Evolutionary conservation across 345 rosid genomes (phyloP).

Genomic region (Anastatica hierochuntica): DNA sequence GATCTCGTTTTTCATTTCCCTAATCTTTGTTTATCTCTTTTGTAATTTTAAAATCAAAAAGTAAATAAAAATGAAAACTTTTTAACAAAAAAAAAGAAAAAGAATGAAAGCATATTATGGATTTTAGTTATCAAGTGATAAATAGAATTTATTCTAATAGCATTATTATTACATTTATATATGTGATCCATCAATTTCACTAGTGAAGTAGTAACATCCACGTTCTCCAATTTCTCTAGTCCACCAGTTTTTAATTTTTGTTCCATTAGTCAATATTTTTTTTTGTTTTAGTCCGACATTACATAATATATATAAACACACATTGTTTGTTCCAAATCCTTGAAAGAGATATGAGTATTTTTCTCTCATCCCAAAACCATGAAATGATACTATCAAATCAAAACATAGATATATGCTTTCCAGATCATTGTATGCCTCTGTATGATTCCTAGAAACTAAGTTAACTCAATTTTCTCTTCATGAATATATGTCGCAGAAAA

Average conservation of each 20-base stretch:
- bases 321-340: slow-evolving; percentile 9
- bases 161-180: slow-evolving; percentile 9
- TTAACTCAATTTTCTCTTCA: slow-evolving; percentile 5
- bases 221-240: slow-evolving; percentile 10
- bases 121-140: slow-evolving; percentile 12
- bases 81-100: background rate
- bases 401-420: background rate
- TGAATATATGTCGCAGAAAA: background rate
- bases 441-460: slow-evolving; percentile 1
- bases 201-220: slow-evolving; percentile 19
- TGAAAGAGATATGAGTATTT: slow-evolving; percentile 10
- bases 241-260: slow-evolving; percentile 18
- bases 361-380: slow-evolving; percentile 11
- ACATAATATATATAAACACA: background rate
- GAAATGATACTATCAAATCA: slow-evolving; percentile 18
- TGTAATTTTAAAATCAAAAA: too few species aligned
- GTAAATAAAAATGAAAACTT: too few species aligned
- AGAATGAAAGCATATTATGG: slow-evolving; percentile 15
- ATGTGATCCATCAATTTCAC: slow-evolving; percentile 17
- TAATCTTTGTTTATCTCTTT: too few species aligned
- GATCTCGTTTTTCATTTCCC: too few species aligned
- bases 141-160: slow-evolving; percentile 27
- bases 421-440: slow-evolving; percentile 4
- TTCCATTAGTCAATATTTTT: slow-evolving; percentile 16
- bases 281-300: background rate